Conservation (phyloP, 495 filamentous ascomycete genomes). For the Penicillium coffeae region DNA sequence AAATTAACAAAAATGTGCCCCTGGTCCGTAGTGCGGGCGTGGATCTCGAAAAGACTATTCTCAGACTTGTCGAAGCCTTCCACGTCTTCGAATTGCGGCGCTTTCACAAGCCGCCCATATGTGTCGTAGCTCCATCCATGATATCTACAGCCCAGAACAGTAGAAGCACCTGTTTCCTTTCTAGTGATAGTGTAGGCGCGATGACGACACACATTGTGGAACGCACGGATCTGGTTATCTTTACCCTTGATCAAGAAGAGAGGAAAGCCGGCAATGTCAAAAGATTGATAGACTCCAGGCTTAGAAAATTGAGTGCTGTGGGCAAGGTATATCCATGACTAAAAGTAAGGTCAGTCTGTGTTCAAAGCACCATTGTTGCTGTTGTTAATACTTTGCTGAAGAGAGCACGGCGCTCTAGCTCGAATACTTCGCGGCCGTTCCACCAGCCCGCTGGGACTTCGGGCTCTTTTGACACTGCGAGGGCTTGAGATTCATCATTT, state of each 20-base stretch:
- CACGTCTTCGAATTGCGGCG: constrained; percentile 54
- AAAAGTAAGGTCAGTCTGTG: background rate
- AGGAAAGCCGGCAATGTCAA: constrained; percentile 45
- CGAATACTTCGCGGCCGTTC: constrained; percentile 38
- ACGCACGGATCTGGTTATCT: constrained; percentile 47
- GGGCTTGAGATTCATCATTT: background rate
- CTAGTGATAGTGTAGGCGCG: constrained; percentile 53
- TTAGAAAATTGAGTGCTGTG: constrained; percentile 43
- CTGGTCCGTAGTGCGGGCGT: constrained; percentile 21
- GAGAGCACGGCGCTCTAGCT: constrained; percentile 50
- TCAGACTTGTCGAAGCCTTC: constrained; percentile 51
- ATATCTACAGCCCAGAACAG: constrained; percentile 54
- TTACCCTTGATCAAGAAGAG: constrained; percentile 49
- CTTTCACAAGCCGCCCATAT: constrained; percentile 53
- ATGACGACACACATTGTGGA: constrained; percentile 59
- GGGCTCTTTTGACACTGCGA: constrained; percentile 32
- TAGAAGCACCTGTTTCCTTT: constrained; percentile 46
- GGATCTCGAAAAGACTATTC: constrained; percentile 49
- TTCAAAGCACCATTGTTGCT: background rate
- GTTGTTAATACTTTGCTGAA: constrained; percentile 41
- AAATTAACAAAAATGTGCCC: constrained; percentile 46
- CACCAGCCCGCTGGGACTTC: constrained; percentile 47
- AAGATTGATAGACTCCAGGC: constrained; percentile 47
- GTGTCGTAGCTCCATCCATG: constrained; percentile 62
- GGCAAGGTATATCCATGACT: constrained; percentile 49